These are phyloP conservation scores for Daldinia vernicosa DNA, from an alignment of 495 filamentous ascomycete species.

Conservation along the genomic window DNA sequence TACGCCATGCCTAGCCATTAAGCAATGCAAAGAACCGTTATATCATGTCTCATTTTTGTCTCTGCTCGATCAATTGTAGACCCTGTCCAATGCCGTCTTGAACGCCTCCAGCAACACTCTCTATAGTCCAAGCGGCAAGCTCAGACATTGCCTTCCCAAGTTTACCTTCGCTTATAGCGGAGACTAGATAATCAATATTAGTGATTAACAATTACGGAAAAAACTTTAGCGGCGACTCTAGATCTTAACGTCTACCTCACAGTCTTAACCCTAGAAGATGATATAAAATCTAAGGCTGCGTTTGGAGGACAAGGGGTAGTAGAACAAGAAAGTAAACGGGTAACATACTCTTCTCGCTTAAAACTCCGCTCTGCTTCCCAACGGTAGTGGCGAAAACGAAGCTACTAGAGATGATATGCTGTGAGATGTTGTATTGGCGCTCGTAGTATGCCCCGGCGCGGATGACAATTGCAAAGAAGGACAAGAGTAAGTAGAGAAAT, in stretches of 20 bases:
- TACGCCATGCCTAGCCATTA: conserved; percentile 11
- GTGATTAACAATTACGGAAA: neutral
- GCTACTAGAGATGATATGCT: conserved; percentile 60
- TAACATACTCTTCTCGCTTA: conserved; percentile 53
- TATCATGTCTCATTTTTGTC: conserved; percentile 35
- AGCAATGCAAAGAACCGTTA: conserved; percentile 20
- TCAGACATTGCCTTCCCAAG: conserved; percentile 62
- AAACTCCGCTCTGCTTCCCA: conserved; percentile 59
- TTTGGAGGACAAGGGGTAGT: neutral
- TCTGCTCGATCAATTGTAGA: conserved; percentile 57
- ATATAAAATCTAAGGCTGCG: neutral
- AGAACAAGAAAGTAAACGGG: neutral
- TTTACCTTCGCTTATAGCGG: conserved; percentile 64
- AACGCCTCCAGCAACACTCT: conserved; percentile 67
- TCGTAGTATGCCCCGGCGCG: conserved; percentile 66
- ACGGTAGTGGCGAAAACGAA: conserved; percentile 62
- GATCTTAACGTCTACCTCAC: neutral
- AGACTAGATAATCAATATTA: conserved; percentile 43
- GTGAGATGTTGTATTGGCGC: conserved; percentile 67
- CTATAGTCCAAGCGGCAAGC: conserved; percentile 64
- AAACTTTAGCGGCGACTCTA: neutral
- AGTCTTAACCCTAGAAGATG: neutral
- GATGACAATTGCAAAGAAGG: conserved; percentile 65
- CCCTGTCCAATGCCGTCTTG: conserved; percentile 72
- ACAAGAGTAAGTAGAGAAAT: conserved; percentile 63